Evolutionary conservation across 148 eudicot species (phyloP), one percentile per base, ranked within the genome.

Genomic region (Pouteria glomerata): DNA sequence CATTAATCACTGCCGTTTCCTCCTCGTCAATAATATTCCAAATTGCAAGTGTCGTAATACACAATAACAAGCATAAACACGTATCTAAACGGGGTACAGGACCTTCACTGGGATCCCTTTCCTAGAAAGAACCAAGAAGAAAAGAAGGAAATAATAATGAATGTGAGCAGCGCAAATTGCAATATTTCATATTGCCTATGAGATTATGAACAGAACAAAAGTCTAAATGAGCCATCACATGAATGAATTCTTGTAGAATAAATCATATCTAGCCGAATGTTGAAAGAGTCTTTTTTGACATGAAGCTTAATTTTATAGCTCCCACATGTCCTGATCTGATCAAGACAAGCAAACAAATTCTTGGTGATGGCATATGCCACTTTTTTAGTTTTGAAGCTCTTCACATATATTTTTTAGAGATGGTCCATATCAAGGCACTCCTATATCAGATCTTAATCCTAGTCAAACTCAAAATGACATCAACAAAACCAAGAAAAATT

Each of bases 11-110:
- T 26, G 78, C 61, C 77, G 24, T 73, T 70, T 86, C 89, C 81
- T 94, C 96, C 76, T 95, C 95, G 69, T 89, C 96, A 50, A 91
- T 75, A 57, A 91, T 77, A 75, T 86, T 82, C 33, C 71, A 77
- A 85, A 91, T 76, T 48, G 90, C 90, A 82, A 87, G 88, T 56
- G 89, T 77, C 57, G 87, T 75, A 41, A 91, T 77, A 41, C 90
- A 94, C 69, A 94, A 80, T 71, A 94, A 79, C 89, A 91, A 63
- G 85, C 98, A 94, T 70, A 94, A 68, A 78, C 97, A 91, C 29
- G 97, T 86, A 79, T 94, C 98, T 68, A 89, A 87, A 71, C 97
- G 98, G 68, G 97, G 97, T 41, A 91, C 89, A 48, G 98, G 98
- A 48, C 96, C 98, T 79, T 94, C 98, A 74, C 81, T 80, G 56